Evolutionary conservation across 140 eudicot species (phyloP).

Genomic region (Oenanthe javanica): DNA sequence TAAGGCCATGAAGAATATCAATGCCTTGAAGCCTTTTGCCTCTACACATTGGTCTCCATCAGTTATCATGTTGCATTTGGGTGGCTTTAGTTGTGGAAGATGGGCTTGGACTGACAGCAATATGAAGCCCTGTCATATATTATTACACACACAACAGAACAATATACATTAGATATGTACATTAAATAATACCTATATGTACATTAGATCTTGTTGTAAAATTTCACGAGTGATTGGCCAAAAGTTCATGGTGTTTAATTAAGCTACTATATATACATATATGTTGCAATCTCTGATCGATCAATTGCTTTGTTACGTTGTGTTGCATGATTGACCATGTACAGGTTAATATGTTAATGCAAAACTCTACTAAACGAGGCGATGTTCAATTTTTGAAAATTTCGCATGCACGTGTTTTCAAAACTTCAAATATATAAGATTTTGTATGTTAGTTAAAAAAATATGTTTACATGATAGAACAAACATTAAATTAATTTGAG

Average conservation of each 20-base stretch:
- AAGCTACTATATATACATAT: background rate
- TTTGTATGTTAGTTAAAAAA: no score
- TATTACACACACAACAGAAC: background rate
- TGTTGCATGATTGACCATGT: background rate
- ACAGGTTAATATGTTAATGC: background rate
- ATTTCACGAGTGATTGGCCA: no score
- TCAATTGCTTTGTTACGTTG: no score
- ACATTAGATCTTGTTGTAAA: background rate
- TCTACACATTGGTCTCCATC: conserved; percentile 51
- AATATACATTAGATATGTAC: no score
- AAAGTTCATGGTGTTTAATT: background rate
- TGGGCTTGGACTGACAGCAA: conserved; percentile 93
- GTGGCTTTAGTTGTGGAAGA: conserved; percentile 86
- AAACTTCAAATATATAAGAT: background rate
- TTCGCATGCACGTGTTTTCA: background rate
- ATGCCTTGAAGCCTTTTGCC: conserved; percentile 67
- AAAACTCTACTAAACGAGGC: background rate
- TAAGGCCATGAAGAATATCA: conserved; percentile 80
- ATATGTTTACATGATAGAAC: no score
- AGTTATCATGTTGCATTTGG: conserved; percentile 67
- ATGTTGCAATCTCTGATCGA: background rate
- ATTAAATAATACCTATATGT: no score
- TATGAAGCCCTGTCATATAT: conserved; percentile 76
- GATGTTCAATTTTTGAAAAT: background rate
- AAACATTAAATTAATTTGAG: no score